Evolutionary conservation across 208 protist species (phyloP).

Genomic region (Endotrypanum monterogeii): DNA sequence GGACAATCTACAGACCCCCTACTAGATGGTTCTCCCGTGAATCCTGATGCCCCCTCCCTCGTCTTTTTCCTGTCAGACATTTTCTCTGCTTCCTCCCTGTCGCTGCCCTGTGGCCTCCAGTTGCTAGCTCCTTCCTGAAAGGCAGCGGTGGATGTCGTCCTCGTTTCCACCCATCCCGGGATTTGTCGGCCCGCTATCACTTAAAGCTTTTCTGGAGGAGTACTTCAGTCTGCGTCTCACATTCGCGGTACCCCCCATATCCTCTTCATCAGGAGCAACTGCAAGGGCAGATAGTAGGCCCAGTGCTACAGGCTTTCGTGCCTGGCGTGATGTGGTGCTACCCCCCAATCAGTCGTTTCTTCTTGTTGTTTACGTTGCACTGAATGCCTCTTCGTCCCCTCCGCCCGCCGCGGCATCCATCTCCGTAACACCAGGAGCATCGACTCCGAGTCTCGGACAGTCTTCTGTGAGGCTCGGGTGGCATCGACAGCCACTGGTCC

Average conservation of each 20-base stretch:
- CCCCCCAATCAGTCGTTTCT: constrained; percentile 38
- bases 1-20: not conserved
- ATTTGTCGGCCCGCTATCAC: constrained; percentile 49
- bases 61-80: not conserved
- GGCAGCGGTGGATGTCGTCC: constrained; percentile 29
- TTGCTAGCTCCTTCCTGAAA: not conserved
- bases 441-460: not conserved
- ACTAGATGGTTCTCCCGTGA: not conserved
- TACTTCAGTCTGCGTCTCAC: constrained; percentile 45
- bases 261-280: not conserved
- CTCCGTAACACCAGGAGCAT: not conserved
- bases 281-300: not conserved
- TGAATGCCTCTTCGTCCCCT: constrained; percentile 27
- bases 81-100: not conserved
- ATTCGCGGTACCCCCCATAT: constrained; percentile 9
- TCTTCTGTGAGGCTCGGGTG: not conserved
- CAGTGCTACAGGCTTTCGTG: not conserved
- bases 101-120: not conserved
- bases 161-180: constrained; percentile 51
- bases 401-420: not conserved
- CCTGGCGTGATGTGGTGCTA: constrained; percentile 21
- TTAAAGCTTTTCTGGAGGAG: constrained; percentile 50
- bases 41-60: not conserved
- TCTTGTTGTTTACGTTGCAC: constrained; percentile 52
- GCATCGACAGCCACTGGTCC: constrained; percentile 4